Evolutionary conservation across 176 grass and related monocot genomes (phyloP).

Genomic region (Avena sativa): DNA sequence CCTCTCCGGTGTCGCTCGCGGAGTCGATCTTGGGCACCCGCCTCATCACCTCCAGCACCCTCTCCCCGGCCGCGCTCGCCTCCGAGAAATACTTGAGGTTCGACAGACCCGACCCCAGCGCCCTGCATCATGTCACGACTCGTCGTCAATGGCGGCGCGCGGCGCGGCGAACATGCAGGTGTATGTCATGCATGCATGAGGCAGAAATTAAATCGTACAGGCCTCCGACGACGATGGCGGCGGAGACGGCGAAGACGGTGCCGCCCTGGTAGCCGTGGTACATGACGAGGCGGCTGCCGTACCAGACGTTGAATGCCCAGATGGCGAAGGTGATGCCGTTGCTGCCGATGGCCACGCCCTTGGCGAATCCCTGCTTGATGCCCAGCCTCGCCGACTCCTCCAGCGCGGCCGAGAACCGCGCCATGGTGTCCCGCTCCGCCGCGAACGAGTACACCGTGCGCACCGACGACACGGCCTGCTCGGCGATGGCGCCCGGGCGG

Average conservation of each 20-base stretch:
- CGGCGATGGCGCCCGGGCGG: constrained; percentile 68
- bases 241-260: constrained; percentile 82
- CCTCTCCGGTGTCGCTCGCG: constrained; percentile 68
- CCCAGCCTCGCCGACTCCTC: constrained; percentile 77
- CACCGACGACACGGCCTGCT: constrained; percentile 84
- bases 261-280: constrained; percentile 82
- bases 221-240: constrained; percentile 74
- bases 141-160: constrained; percentile 29
- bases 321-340: constrained; percentile 86
- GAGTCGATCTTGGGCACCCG: constrained; percentile 94
- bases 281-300: constrained; percentile 95
- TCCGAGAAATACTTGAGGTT: constrained; percentile 96
- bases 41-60: constrained; percentile 68
- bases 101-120: constrained; percentile 81
- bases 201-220: constrained; percentile 47
- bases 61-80: constrained; percentile 73
- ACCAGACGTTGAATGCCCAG: constrained; percentile 89
- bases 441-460: constrained; percentile 93
- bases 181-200: not conserved
- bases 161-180: not conserved
- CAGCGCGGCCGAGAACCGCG: constrained; percentile 66
- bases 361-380: constrained; percentile 82
- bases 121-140: constrained; percentile 38
- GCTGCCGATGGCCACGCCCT: constrained; percentile 92
- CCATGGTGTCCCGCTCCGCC: constrained; percentile 70